A percentile compares a stretch with the other conserved stretches of the same genome.
Conservation (phyloP, 2,329 filamentous ascomycete genomes). For the Colletotrichum tabaci region DNA sequence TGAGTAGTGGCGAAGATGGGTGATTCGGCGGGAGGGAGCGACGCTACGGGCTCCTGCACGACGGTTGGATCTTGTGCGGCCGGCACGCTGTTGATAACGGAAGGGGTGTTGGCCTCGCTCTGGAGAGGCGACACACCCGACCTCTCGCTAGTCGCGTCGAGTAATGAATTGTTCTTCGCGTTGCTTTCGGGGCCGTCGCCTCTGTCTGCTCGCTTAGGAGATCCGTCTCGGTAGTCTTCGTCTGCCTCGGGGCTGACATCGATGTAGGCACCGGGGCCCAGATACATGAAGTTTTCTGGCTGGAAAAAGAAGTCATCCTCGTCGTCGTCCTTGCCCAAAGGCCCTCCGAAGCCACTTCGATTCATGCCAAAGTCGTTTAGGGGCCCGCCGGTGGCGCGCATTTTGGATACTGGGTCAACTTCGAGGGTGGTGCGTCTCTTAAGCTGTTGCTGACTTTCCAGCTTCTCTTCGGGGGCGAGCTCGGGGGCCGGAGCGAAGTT, state of each 20-base stretch:
- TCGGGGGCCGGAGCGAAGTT: constrained; percentile 53
- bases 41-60: not conserved
- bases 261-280: constrained; percentile 62
- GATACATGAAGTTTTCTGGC: constrained; percentile 68
- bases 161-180: constrained; percentile 10
- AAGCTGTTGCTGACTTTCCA: constrained; percentile 67
- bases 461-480: constrained; percentile 66
- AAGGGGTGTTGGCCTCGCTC: constrained; percentile 48
- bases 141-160: constrained; percentile 20
- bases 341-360: constrained; percentile 38
- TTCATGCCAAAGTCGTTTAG: constrained; percentile 43
- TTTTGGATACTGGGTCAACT: constrained; percentile 20
- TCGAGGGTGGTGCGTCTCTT: constrained; percentile 52
- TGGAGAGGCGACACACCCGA: constrained; percentile 46
- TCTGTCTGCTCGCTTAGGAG: not conserved
- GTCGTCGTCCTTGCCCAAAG: constrained; percentile 49
- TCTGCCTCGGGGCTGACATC: constrained; percentile 62
- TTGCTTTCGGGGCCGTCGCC: constrained; percentile 1
- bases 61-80: constrained; percentile 34
- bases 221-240: constrained; percentile 52
- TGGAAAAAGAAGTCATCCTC: constrained; percentile 61
- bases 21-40: not conserved
- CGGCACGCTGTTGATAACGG: constrained; percentile 45
- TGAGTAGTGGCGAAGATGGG: constrained; percentile 12
- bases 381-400: constrained; percentile 44